Percentiles rank a stretch among this genome's conserved stretches.
Conservation (phyloP, 2,329 filamentous ascomycete genomes). For the Blastomyces percursus region DNA sequence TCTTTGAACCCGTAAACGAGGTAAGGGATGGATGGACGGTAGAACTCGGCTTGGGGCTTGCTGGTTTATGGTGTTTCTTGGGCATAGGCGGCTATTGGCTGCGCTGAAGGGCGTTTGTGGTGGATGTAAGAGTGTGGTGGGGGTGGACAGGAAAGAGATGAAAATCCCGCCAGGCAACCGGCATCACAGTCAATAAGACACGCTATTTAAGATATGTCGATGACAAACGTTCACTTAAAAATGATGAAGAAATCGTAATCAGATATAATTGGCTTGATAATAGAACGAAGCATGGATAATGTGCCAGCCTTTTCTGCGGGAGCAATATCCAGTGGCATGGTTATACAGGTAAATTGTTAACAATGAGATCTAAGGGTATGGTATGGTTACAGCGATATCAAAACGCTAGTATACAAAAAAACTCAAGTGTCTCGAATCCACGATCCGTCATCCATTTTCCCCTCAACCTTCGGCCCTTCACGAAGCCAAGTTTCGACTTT, state of each 20-base stretch:
- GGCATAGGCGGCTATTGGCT: conserved; percentile 29
- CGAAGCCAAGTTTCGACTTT: conserved; percentile 70
- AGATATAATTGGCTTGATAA: background rate
- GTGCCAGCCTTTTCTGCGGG: background rate
- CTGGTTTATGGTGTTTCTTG: conserved; percentile 35
- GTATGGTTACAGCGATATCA: background rate
- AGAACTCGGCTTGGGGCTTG: conserved; percentile 31
- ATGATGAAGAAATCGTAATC: background rate
- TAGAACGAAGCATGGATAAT: background rate
- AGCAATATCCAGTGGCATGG: background rate
- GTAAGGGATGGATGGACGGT: conserved; percentile 32
- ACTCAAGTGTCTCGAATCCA: conserved; percentile 48
- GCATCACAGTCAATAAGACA: background rate
- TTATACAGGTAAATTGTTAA: background rate
- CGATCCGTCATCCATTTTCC: conserved; percentile 50
- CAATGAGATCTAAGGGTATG: background rate
- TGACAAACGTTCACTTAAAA: background rate
- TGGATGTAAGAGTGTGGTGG: conserved; percentile 6
- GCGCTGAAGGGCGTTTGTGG: background rate
- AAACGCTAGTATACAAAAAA: background rate
- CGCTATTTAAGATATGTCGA: background rate
- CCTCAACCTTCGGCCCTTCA: conserved; percentile 44
- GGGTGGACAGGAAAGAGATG: background rate
- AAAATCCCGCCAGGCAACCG: background rate
- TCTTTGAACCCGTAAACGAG: conserved; percentile 15